Conservation (phyloP, 768 basidiomycete species). For the Collybia nuda region DNA sequence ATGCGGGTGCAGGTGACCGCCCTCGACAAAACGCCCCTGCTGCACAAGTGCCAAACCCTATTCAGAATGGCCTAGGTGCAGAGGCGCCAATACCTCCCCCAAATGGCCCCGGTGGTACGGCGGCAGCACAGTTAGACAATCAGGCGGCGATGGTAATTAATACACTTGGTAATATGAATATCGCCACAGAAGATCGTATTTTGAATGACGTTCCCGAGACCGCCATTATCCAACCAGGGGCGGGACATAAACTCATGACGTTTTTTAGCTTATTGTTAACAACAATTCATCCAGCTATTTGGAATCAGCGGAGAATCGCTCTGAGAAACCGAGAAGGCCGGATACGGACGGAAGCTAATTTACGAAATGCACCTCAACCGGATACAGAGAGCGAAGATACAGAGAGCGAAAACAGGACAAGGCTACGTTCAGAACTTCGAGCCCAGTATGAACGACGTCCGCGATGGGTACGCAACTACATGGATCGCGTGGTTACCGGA, state of each 20-base stretch:
- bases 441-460: constrained; percentile 53
- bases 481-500: constrained; percentile 59
- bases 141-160: constrained; percentile 42
- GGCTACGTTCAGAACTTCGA: constrained; percentile 42
- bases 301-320: constrained; percentile 62
- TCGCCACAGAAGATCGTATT: constrained; percentile 53
- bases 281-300: constrained; percentile 73
- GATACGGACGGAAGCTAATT: constrained; percentile 64
- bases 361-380: constrained; percentile 29
- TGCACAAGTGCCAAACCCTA: constrained; percentile 11
- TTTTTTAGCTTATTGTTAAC: constrained; percentile 58
- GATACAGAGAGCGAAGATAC: constrained; percentile 28
- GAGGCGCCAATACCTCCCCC: constrained; percentile 16
- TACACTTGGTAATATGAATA: constrained; percentile 54
- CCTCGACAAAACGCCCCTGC: constrained; percentile 11
- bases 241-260: constrained; percentile 48
- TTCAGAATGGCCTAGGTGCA: constrained; percentile 11
- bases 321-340: constrained; percentile 65
- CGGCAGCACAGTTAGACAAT: constrained; percentile 22
- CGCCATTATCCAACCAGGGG: constrained; percentile 40
- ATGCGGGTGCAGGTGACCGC: constrained; percentile 27
- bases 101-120: constrained; percentile 14
- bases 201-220: constrained; percentile 31
- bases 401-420: constrained; percentile 27
- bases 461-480: constrained; percentile 63